A percentile compares a stretch with the other conserved stretches of the same genome.
Conservation (phyloP, 495 filamentous ascomycete species). For the Talaromyces stipitatus region DNA sequence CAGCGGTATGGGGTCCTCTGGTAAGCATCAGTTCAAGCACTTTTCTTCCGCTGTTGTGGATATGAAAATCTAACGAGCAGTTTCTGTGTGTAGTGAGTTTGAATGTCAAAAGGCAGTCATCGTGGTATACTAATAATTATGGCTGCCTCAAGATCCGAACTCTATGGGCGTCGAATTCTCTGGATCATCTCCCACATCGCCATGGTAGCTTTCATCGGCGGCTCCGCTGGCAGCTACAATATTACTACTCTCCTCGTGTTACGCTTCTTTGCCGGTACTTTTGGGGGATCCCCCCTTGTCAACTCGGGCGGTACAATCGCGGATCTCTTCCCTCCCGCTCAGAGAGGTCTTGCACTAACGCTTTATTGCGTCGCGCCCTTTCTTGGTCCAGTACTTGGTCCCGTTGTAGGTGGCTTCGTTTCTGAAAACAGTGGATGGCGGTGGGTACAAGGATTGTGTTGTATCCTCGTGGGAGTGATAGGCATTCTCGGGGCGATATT, state of each 20-base stretch:
- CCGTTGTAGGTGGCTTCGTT: conserved; percentile 47
- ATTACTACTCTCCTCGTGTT: conserved; percentile 52
- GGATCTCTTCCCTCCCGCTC: conserved; percentile 44
- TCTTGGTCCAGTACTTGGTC: conserved; percentile 43
- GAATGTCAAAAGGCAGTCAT: neutral
- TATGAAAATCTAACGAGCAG: neutral
- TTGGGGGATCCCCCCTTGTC: conserved; percentile 50
- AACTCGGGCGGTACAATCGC: conserved; percentile 52
- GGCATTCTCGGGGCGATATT: conserved; percentile 53
- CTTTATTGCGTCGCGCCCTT: conserved; percentile 47
- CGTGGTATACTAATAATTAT: neutral
- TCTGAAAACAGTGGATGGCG: conserved; percentile 39
- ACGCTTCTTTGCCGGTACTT: conserved; percentile 57
- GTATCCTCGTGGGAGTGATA: conserved; percentile 38
- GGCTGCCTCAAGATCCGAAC: conserved; percentile 31
- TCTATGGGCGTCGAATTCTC: conserved; percentile 41
- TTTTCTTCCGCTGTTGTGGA: neutral
- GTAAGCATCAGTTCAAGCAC: conserved; percentile 33
- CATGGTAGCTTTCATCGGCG: conserved; percentile 51
- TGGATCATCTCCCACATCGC: conserved; percentile 8
- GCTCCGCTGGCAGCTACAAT: conserved; percentile 47
- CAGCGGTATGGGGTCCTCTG: conserved; percentile 35
- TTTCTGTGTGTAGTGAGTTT: neutral
- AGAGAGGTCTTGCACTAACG: conserved; percentile 44
- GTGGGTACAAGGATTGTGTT: conserved; percentile 45